Base-by-base conservation (phyloP, 2,329 filamentous ascomycete species). In the Chaetothyriales sp. region DNA sequence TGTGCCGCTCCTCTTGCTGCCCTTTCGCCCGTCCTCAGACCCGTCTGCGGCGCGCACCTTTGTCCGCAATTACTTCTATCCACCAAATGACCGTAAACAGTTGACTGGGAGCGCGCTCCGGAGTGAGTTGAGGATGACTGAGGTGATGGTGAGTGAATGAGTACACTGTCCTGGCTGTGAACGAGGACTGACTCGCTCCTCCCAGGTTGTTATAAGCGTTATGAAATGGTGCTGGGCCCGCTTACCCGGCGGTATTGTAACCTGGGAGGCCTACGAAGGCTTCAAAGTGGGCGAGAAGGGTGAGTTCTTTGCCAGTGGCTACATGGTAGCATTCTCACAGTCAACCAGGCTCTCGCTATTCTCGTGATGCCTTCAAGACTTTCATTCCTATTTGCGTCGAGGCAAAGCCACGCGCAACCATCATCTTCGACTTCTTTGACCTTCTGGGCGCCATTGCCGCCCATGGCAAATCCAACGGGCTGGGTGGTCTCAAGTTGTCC, bases 141-240 rank as follows among this genome's bases (percentile, higher is more conserved):
- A 95, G 68, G 88, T 90, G 53, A 87, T 95, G 83, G 90, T 95
- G 75, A 58, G 79, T 32, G 22, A 61, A 55, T 49, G 47, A 50
- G 46, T 22, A 46, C 49, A 46, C 46, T 47, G 43, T 43, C 3
- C 22, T 25, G 22, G 18, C 10, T 47, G 45, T 20, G 20, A 22
- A 47, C 19, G n/a, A 49, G 52, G 49, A 49, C 47, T 56, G 20
- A 52, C 26, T 49, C 20, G n/a, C 12, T 25, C 18, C n/a, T n/a
- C n/a, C n/a, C 49, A 95, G 87, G 88, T 94, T 51, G 78, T 98
- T 49, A 89, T 88, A 57, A 92, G 89, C 61, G 88, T 95, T 43
- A 75, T 92, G 57, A 98, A 96, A 73, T 98, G 92, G 92, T 96
- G 90, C 68, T 98, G 92, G 92, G 89, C 86, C 65, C 80, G 92